Conservation (phyloP, 192 early-diverging fungal species). For the Gryganskiella cystojenkinii region DNA sequence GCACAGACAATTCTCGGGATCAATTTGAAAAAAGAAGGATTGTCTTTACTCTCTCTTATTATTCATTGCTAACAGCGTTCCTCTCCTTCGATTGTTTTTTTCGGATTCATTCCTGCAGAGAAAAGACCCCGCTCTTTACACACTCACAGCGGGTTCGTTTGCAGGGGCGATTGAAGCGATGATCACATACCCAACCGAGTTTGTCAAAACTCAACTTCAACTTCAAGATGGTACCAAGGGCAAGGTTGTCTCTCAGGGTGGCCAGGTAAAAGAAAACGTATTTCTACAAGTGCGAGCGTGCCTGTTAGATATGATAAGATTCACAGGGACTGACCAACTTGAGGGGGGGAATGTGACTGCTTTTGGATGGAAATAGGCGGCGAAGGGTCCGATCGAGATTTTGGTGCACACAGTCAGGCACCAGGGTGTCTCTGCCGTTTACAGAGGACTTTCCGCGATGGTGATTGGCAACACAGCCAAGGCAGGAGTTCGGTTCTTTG, state of each 20-base stretch:
- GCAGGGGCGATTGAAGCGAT: slow-evolving; percentile 93
- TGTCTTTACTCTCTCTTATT: neutral
- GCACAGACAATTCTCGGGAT: neutral
- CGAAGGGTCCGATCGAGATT: slow-evolving; percentile 87
- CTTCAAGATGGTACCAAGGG: slow-evolving; percentile 70
- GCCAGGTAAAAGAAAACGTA: slow-evolving; percentile 22
- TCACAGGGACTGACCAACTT: neutral
- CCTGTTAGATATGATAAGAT: neutral
- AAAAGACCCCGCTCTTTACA: slow-evolving; percentile 57
- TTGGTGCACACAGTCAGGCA: slow-evolving; percentile 74
- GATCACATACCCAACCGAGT: slow-evolving; percentile 95
- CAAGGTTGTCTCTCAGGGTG: slow-evolving; percentile 41
- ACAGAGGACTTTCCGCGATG: slow-evolving; percentile 90
- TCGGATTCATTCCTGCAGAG: too few relatives aligned
- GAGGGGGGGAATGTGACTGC: too few relatives aligned
- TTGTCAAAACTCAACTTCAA: slow-evolving; percentile 96
- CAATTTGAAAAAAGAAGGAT: neutral
- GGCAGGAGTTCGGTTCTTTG: slow-evolving; percentile 92
- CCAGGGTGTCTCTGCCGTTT: slow-evolving; percentile 81
- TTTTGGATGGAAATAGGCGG: slow-evolving; percentile 38
- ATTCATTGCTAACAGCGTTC: too few relatives aligned
- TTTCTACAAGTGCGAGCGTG: neutral
- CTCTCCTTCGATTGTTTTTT: too few relatives aligned
- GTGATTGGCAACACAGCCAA: slow-evolving; percentile 93
- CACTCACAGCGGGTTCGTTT: slow-evolving; percentile 84